A percentile compares a stretch with the other conserved stretches of the same genome.
Evolutionary conservation across 176 grass and related monocot species (phyloP).

Genomic region (Carex littledalei): DNA sequence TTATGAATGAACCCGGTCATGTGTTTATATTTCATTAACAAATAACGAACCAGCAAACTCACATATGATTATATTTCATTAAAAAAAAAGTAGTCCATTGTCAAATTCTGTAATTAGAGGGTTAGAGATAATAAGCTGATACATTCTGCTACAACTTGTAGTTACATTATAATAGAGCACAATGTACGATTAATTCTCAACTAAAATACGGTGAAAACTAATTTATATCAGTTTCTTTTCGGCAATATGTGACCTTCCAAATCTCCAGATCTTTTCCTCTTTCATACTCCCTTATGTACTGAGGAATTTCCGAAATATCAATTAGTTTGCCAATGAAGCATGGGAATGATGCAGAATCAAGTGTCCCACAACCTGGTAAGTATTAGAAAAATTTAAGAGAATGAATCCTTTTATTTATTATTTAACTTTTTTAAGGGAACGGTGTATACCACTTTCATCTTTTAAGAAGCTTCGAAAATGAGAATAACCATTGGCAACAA

Average conservation of each 20-base stretch:
- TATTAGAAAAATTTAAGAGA: neutral
- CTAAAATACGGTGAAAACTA: neutral
- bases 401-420: neutral
- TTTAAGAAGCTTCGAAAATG: conserved; percentile 60
- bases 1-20: no score
- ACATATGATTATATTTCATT: neutral
- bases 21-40: no score
- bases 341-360: neutral
- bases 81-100: neutral
- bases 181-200: neutral
- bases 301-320: conserved; percentile 43
- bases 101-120: neutral
- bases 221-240: neutral
- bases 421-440: neutral
- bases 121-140: neutral
- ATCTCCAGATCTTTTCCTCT: conserved; percentile 67
- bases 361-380: conserved; percentile 19
- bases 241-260: conserved; percentile 47
- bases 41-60: neutral
- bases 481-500: conserved; percentile 73
- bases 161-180: neutral
- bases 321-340: conserved; percentile 47
- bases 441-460: conserved; percentile 29
- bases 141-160: neutral
- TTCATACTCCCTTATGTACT: conserved; percentile 69